Evolutionary conservation across 2,329 filamentous ascomycete genomes (phyloP), one percentile per base, ranked within the genome.

Genomic region (Graphiopsis chlorocephala): DNA sequence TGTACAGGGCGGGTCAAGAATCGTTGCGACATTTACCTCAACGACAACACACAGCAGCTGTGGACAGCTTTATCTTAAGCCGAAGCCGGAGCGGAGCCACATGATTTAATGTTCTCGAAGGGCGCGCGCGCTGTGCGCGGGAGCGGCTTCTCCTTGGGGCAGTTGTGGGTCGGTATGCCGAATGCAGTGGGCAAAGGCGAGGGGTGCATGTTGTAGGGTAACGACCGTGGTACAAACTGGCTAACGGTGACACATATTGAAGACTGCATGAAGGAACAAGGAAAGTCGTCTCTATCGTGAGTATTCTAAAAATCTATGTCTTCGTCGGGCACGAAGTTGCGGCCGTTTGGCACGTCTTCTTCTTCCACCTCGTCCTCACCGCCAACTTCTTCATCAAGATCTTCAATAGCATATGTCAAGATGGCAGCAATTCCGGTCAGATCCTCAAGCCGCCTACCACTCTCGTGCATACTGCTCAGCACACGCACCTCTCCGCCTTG

Each of bases 391-490:
- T 90, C 88, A 35, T 93, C 89, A 68, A 96, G 91, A 52, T 96
- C 81, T 69, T 96, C 93, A 20, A 98, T 84, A 0, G 95, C 93
- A 75, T 93, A 99, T 14, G 94, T 97, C 68, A 97, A 80, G 29
- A 97, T 90, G 1, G 93, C 93, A 17, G 94, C 95, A 67, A 99
- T 90, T 20, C 93, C 91, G 1, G 95, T 93, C 66, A 98, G 77
- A 14, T 88, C 90, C 69, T 93, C 91, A 15, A 99, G 79, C 66
- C 93, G 83, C 79, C 90, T 90, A 0, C 95, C 95, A 76, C 93
- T 97, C 80, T 97, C 94, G 77, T 98, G 94, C 73, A 96, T 90
- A 72, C 91, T 93, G 77, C 94, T 98, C 29, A 98, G 79, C n/a
- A 98, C 86, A 62, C 91, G 84, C 0, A 92, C 91, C 69, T 97